A percentile compares a stretch with the other conserved stretches of the same genome.
Evolutionary conservation across 2,329 filamentous ascomycete species (phyloP).

Genomic region (Xylaria sp.): DNA sequence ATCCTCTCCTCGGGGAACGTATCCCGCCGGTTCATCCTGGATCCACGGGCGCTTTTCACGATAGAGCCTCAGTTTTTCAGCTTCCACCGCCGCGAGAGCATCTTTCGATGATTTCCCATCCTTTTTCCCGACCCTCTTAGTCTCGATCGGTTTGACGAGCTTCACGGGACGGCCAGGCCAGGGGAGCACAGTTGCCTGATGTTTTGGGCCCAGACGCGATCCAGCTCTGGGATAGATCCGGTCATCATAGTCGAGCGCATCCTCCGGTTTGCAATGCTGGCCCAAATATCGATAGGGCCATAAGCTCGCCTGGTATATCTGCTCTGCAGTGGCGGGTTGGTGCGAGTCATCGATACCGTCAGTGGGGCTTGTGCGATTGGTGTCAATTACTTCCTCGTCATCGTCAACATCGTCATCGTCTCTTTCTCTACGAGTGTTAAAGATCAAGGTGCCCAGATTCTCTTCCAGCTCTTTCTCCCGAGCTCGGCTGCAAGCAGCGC

Average conservation of each 20-base stretch:
- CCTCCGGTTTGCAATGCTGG: conserved; percentile 93
- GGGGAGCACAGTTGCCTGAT: conserved; percentile 84
- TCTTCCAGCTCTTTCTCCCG: conserved; percentile 91
- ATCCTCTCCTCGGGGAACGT: conserved; percentile 85
- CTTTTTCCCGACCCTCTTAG: conserved; percentile 84
- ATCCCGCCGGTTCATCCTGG: conserved; percentile 89
- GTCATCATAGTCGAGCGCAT: conserved; percentile 96
- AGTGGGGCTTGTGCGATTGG: conserved; percentile 72
- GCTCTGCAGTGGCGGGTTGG: conserved; percentile 77
- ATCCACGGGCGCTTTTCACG: conserved; percentile 90
- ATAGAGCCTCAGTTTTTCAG: conserved; percentile 72
- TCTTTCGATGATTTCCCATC: conserved; percentile 83
- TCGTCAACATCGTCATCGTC: conserved; percentile 75
- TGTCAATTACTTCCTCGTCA: conserved; percentile 74
- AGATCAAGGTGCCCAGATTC: conserved; percentile 78
- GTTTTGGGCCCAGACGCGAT: conserved; percentile 87
- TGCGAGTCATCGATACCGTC: conserved; percentile 67
- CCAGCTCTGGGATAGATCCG: conserved; percentile 96
- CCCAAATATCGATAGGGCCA: conserved; percentile 98
- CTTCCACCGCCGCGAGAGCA: conserved; percentile 79
- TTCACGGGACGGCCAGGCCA: conserved; percentile 92
- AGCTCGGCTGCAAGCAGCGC: conserved; percentile 93
- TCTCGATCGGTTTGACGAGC: conserved; percentile 87
- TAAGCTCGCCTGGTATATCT: conserved; percentile 90
- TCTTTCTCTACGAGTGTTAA: conserved; percentile 73